A percentile compares a stretch with the other conserved stretches of the same genome.
Evolutionary conservation across 1,139 yeast species (phyloP).

Genomic region (Pichia sp.): DNA sequence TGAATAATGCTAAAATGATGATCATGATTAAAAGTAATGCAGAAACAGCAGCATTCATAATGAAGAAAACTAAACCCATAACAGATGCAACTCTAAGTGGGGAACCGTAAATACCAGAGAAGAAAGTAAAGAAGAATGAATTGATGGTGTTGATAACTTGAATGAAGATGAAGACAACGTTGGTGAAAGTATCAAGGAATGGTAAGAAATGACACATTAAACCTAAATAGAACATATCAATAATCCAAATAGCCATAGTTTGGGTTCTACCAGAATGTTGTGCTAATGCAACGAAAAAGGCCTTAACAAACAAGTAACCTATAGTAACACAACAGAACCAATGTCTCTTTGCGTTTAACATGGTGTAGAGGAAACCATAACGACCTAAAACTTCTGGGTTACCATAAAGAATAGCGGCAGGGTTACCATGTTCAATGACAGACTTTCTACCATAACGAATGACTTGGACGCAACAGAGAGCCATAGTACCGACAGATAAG

Average conservation of each 20-base stretch:
- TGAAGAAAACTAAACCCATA: conserved; percentile 80
- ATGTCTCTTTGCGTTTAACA: conserved; percentile 71
- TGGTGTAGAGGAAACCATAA: conserved; percentile 80
- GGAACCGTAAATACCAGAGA: conserved; percentile 70
- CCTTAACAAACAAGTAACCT: conserved; percentile 54
- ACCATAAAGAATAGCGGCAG: conserved; percentile 78
- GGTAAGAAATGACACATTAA: conserved; percentile 60
- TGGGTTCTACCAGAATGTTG: conserved; percentile 73
- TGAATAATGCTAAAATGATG: conserved; percentile 53
- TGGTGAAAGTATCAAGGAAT: conserved; percentile 70
- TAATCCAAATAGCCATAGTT: conserved; percentile 59
- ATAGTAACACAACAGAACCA: conserved; percentile 71
- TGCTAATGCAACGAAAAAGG: conserved; percentile 64
- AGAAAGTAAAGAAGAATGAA: conserved; percentile 71
- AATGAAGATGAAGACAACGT: conserved; percentile 62
- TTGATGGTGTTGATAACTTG: conserved; percentile 64
- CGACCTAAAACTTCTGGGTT: conserved; percentile 61
- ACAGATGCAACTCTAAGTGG: conserved; percentile 65
- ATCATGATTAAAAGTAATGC: conserved; percentile 61
- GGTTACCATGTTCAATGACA: conserved; percentile 53
- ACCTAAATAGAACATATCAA: conserved; percentile 62
- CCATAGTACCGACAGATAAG: conserved; percentile 52
- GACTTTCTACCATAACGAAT: conserved; percentile 56
- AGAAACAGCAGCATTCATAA: conserved; percentile 75
- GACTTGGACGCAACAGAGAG: conserved; percentile 62